Evolutionary conservation across 768 basidiomycete genomes (phyloP), one percentile per base, ranked within the genome.

Genomic region (Fibroporia radiculosa): DNA sequence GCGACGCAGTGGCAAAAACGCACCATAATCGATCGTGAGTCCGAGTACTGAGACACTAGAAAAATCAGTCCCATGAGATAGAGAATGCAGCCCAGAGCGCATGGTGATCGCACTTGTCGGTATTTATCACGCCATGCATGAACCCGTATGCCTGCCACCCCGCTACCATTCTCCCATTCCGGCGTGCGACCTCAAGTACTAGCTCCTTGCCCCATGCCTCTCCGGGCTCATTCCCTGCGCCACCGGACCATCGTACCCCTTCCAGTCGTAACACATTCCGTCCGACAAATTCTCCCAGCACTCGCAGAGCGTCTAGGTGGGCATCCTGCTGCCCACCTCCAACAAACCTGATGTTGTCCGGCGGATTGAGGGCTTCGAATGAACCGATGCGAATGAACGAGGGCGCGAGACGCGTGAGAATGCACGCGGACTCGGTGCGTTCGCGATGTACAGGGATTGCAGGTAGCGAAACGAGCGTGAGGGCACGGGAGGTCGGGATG

Each of bases 91-190:
- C 4, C 29, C 5, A 14, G 4, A 6, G 24, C 12, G 14, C 35
- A 10, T 24, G 44, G 22, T 20, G 2, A n/a, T 57, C 74, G 47
- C 52, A 85, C 86, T 95, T 96, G 68, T 97, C 95, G 1, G 93
- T 95, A 58, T 98, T 98, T 55, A 99, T 91, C 28, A 99, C 95
- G 0, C 91, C 92, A 57, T 93, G 89, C 90, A 92, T 90, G 60
- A 88, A 93, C 1, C 91, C 91, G 61, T 85, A 87, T 6, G 79
- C 90, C 64, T 98, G 95, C 96, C 96, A 98, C 3, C 75, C 84
- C 8, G 93, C 96, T 0, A 93, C 88, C 87, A 93, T 98, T 59
- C 69, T 70, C 34, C 88, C 93, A 58, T 96, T 98, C 57, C 92
- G 69, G 61, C 74, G 77, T 13, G 90, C 81, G 0, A 80, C 80